Base-by-base conservation (phyloP, 306 rosid species). In the Rosa chinensis region DNA sequence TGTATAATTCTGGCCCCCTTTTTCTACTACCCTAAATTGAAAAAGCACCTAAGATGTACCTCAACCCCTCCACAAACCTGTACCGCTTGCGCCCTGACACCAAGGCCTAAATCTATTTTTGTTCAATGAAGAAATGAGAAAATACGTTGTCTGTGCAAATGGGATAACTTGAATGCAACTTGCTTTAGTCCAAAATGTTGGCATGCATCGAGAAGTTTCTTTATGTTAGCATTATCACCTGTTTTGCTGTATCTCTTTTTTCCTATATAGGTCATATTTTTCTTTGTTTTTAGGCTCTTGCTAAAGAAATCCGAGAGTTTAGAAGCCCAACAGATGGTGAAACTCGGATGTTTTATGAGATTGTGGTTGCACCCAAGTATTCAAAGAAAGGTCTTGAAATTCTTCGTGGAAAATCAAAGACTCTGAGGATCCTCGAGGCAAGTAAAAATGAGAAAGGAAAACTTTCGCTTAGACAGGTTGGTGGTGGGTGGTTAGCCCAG, bases 401-500 rank as follows among this genome's bases (percentile, higher is more conserved):
- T 79, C 97, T 95, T 28, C 76, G 92, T 1, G 96, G 94, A 82
- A 92, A 95, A 84, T 95, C 99, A 0, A 92, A 91, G 87, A 89
- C 88, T 9, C 80, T 95, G 23, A 86, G 99, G 84, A 91, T 95
- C 79, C 99, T 95, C 0, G 93, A 92, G 86, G 96, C 99, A 1
- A 79, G 63, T 23, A 90, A 83, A 79, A 92, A 91, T 71, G 88
- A 86, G 83, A 80, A 88, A 11, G 98, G 98, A 77, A 95, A 92
- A 85, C 96, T 92, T 80, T 95, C 99, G 39, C 92, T 95, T 64
- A 83, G 97, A 80, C 99, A 95, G 78, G 90, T 95, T 76, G 98
- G 99, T 61, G 99, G 99, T 72, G 98, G 99, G 28, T 95, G 96
- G 98, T 84, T 95, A 81, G 97, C 90, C 64, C 99, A 95, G 87